Base-by-base conservation (phyloP, 1,284 basidiomycete genomes). In the Albatrellus sp. region DNA sequence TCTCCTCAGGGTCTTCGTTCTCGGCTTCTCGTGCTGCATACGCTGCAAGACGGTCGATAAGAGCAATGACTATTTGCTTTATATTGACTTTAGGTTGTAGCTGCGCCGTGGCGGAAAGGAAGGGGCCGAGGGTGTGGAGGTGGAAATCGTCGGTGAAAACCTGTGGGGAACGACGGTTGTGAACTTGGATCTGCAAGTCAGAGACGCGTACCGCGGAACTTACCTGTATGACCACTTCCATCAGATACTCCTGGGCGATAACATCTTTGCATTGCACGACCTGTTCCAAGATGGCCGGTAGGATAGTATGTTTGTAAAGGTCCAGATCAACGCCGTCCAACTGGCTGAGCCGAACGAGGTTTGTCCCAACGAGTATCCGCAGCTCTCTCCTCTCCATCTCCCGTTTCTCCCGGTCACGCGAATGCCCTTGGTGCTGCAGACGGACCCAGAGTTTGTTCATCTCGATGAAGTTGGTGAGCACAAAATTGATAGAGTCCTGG, bases 391-490 rank as follows among this genome's bases (percentile, higher is more conserved):
- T 80, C 59, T 97, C 92, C 73, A 93, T 71, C 61, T 97, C 92
- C 44, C 93, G 82, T 63, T 93, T 93, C 61, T 97, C 92, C 44
- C 90, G 79, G 61, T 97, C 92, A 38, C 90, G 77, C 5, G 91
- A 93, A 59, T 94, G 90, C 0, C 92, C 93, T 59, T 93, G 88
- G 57, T 97, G 92, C 61, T 97, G 93, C 17, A 97, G 70, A 37
- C 92, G 81, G 1, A 97, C 93, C 92, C 92, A 97, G 24, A 97
- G 80, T 62, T 96, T 97, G 75, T 96, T 97, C 92, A 96, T 97
- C 60, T 97, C 92, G 60, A 97, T 90, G 57, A 96, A 96, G 65
- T 97, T 96, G 50, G 91, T 94, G 48, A 97, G 74, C 20, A 96
- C 90, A 59, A 96, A 97, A 2, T 77, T 79, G 52, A 90, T 92